Evolutionary conservation across 2,329 filamentous ascomycete species (phyloP), one percentile per base, ranked within the genome.

Genomic region (Colletotrichum sp.): DNA sequence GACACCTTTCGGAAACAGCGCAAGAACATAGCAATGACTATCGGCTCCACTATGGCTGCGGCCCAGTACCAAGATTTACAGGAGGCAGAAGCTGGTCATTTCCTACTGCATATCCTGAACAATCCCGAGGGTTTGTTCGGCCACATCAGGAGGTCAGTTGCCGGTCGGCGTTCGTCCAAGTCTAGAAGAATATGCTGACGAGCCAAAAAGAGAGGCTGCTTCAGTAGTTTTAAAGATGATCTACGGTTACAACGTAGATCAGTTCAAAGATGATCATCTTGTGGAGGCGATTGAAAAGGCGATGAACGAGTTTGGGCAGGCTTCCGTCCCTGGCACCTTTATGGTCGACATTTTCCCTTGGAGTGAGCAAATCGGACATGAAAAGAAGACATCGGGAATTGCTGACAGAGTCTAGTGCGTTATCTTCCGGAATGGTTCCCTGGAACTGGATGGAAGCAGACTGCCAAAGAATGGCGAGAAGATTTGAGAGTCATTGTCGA

Each of bases 41-140:
- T 90, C 7, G 89, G 89, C 1, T 85, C 87, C 0, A 86, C 86
- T 30, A 73, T 77, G 0, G 77, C 82, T 0, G 83, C 86, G 1
- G 74, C 83, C 1, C 83, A 84, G 24, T 89, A 86, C 72, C 79
- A 86, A 34, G 48, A 75, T 0, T 57, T 88, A 2, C 86, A 89
- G 70, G 86, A 90, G 59, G 79, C 80, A 1, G 88, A 90, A 70
- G 83, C 83, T 5, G 81, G 83, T 3, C 84, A 84, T 3, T 87
- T 89, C 61, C 79, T 90, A 7, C 80, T 87, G 32, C 84, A 85
- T 12, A 76, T 87, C 0, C 78, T 87, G 32, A 79, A 86, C 2
- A 80, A 83, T 0, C 87, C 86, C 0, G 77, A 84, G 5, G 77
- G 82, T 1, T 73, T 89, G 13, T 55, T 83, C 0, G 74, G 85